These are phyloP conservation scores for Pseudoscleropodium purum DNA, from an alignment of 225 moss, liverwort and hornwort genomes.

Conservation along the genomic window DNA sequence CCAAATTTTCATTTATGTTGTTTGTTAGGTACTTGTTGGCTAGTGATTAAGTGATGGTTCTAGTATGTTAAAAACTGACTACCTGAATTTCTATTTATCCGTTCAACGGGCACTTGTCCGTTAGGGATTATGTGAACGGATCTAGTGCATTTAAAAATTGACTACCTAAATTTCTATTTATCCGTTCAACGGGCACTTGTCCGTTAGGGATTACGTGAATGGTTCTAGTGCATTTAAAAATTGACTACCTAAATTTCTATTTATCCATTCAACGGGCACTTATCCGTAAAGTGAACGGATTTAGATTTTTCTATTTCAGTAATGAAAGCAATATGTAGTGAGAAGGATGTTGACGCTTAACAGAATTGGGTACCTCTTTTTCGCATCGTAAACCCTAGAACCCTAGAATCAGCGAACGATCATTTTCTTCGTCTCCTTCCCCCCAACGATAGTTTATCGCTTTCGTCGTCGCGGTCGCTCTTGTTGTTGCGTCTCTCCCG, in stretches of 20 bases:
- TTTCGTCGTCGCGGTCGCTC: not conserved
- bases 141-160: not conserved
- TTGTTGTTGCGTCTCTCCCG: not conserved
- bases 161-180: not conserved
- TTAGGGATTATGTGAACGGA: not conserved
- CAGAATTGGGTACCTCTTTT: not conserved
- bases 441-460: not conserved
- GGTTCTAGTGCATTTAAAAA: not conserved
- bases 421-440: not conserved
- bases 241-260: no score
- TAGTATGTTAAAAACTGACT: not conserved
- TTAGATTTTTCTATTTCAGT: not conserved
- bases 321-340: not conserved
- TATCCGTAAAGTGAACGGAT: fast-evolving
- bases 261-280: not conserved
- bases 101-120: not conserved
- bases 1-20: fast-evolving
- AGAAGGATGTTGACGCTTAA: not conserved
- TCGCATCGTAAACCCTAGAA: not conserved
- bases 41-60: not conserved
- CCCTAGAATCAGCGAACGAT: not conserved
- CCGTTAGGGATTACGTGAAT: fast-evolving
- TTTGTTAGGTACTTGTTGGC: fast-evolving
- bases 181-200: not conserved
- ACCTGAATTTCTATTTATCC: not conserved